These are phyloP conservation scores for Sanghuangporus weigelae DNA, from an alignment of 1,284 basidiomycete species.

Conservation along the genomic window DNA sequence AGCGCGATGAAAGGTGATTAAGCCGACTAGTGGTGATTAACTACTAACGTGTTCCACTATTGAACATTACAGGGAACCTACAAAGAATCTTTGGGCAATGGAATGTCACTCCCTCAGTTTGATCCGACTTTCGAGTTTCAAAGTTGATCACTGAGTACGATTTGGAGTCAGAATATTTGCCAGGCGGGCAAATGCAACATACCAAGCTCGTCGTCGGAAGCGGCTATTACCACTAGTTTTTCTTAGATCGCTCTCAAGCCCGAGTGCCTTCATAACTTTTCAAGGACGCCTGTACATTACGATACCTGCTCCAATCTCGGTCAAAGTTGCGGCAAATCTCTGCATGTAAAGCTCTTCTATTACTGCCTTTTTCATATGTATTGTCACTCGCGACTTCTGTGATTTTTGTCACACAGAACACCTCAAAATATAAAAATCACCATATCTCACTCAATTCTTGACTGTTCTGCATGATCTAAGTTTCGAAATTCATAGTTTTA, in stretches of 20 bases:
- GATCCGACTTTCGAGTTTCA: constrained; percentile 31
- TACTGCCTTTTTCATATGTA: too few relatives aligned
- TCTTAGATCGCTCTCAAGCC: constrained; percentile 21
- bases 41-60: too few relatives aligned
- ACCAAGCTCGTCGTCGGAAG: constrained; percentile 4
- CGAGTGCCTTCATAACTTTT: constrained; percentile 22
- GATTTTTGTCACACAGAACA: too few relatives aligned
- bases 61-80: constrained; percentile 15
- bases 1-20: constrained; percentile 36
- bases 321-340: constrained; percentile 24
- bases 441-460: too few relatives aligned
- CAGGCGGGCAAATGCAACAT: neutral
- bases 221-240: constrained; percentile 11
- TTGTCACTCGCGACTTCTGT: too few relatives aligned
- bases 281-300: constrained; percentile 25
- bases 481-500: too few relatives aligned
- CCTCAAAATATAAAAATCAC: too few relatives aligned
- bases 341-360: too few relatives aligned
- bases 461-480: too few relatives aligned
- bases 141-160: constrained; percentile 25
- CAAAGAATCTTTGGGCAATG: constrained; percentile 28
- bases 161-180: neutral
- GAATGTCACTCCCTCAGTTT: constrained; percentile 27
- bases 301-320: constrained; percentile 38
- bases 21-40: constrained; percentile 28